Percentiles rank a stretch among this genome's conserved stretches.
Conservation (phyloP, 2,329 filamentous ascomycete genomes). For the Pyricularia grisea region DNA sequence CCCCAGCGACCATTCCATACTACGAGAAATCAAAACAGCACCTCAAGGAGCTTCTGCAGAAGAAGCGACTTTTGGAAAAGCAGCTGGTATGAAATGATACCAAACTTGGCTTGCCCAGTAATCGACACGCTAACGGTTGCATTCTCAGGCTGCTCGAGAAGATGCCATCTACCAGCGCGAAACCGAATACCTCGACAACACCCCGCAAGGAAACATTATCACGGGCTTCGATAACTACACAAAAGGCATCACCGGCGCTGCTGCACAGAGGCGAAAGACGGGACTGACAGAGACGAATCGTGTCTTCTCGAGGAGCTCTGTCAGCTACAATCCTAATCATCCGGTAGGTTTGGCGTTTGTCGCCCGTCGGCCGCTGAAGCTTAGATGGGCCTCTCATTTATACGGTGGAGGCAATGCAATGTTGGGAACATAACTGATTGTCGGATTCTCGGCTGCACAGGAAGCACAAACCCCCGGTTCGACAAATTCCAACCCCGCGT, state of each 20-base stretch:
- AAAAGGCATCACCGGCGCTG: constrained; percentile 65
- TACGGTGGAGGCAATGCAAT: neutral
- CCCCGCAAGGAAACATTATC: constrained; percentile 86
- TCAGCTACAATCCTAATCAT: constrained; percentile 44
- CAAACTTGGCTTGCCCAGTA: constrained; percentile 11
- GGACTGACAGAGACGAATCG: constrained; percentile 60
- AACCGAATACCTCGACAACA: constrained; percentile 82
- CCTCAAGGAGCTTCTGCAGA: constrained; percentile 56
- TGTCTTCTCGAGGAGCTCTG: constrained; percentile 61
- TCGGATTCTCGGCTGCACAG: neutral
- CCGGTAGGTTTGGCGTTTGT: neutral
- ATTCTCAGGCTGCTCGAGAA: constrained; percentile 35
- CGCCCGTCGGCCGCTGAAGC: neutral
- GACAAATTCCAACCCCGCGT: constrained; percentile 29
- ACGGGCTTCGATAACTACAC: constrained; percentile 97
- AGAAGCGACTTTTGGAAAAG: constrained; percentile 46
- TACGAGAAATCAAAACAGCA: constrained; percentile 65
- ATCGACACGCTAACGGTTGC: neutral
- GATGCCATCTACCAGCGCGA: constrained; percentile 79
- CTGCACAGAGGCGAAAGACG: constrained; percentile 54
- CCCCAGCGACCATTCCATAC: constrained; percentile 45
- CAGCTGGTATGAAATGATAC: constrained; percentile 15
- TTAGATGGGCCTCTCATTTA: neutral
- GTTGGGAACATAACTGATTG: neutral
- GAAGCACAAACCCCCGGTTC: constrained; percentile 31